Evolutionary conservation across 2,329 filamentous ascomycete genomes (phyloP), one percentile per base, ranked within the genome.

Genomic region (Colletotrichum aenigma): DNA sequence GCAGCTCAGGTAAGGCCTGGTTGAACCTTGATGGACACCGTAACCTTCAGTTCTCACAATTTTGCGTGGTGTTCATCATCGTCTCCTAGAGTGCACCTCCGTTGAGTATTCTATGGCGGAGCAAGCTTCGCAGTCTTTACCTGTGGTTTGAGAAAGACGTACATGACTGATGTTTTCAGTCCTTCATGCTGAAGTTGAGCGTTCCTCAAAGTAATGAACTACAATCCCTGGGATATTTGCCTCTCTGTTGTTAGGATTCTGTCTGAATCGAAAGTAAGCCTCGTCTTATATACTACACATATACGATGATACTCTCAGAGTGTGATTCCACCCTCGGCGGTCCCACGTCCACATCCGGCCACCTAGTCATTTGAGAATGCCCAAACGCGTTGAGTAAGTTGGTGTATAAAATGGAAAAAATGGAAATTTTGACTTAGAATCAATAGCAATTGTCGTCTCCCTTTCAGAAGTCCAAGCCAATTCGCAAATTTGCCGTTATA

Each of bases 231-330:
- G 38, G 3, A n/a, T 0, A 48, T 12, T 48, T 48, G 8, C 38
- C 38, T 1, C 38, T 6, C 18, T 7, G 4, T 4, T 48, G 1
- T 48, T 7, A 0, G 38, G 9, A 48, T 0, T 48, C 38, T 48
- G 10, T 21, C 18, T 7, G 38, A 12, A 48, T 1, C 1, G 18
- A n/a, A 6, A 48, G 9, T 10, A 4, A 10, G 38, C 5, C 18
- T 48, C 38, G 18, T 6, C 38, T 12, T 21, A 21, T 48, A 21
- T 48, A n/a, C 18, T n/a, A 2, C 0, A n/a, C 38, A 48, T 48
- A n/a, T n/a, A 0, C 38, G 8, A 18, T 48, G 9, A n/a, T 12
- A 48, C 10, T 48, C 38, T 21, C 2, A 48, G 38, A 48, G 18
- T 1, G 9, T 1, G 9, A 48, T 48, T 48, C 18, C 18, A 48